Evolutionary conservation across 495 filamentous ascomycete species (phyloP), one percentile per base, ranked within the genome.

Genomic region (Viridothelium virens): DNA sequence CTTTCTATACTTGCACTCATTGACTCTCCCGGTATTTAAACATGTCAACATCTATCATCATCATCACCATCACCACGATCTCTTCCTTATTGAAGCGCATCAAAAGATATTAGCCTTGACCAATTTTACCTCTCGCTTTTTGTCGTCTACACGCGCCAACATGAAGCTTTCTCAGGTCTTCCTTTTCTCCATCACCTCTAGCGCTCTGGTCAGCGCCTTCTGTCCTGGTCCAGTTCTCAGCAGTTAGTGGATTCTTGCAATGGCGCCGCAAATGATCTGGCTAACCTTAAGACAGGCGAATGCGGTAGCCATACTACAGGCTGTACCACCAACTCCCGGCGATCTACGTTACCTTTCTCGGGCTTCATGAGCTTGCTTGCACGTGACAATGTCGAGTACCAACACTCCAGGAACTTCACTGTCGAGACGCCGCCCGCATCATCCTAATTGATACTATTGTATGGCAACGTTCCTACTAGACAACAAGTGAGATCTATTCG

Each of bases 351-450:
- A 1, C 14, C 41, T 16, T 46, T 46, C 41, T 9, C 41, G 1
- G 41, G 41, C 41, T 46, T 46, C 41, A 16, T 16, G 41, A 46
- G 41, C 41, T 46, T 46, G 14, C 14, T 46, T 16, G 14, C 14
- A 1, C 41, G 41, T 16, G 9, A 16, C 14, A 46, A 7, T 46
- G 7, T 46, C 41, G 41, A 46, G 41, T 46, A 46, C 14, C 41
- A 46, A 4, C 69, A 0, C 63, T 85, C 62, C 77, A 86, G 65
- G 86, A 89, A 68, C 88, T 84, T 86, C 25, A 25, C 25, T 25
- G 1, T 25, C 25, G 25, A 25, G 25, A 25, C 25, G 1, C 25
- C 25, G 25, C 25, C 25, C 25, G 25, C 25, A 25, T 25, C 25
- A 25, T 25, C 25, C 25, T 25, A 25, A 25, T 25, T 25, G 25